Base-by-base conservation (phyloP, 2,329 filamentous ascomycete species). In the Aspergillus fischeri region DNA sequence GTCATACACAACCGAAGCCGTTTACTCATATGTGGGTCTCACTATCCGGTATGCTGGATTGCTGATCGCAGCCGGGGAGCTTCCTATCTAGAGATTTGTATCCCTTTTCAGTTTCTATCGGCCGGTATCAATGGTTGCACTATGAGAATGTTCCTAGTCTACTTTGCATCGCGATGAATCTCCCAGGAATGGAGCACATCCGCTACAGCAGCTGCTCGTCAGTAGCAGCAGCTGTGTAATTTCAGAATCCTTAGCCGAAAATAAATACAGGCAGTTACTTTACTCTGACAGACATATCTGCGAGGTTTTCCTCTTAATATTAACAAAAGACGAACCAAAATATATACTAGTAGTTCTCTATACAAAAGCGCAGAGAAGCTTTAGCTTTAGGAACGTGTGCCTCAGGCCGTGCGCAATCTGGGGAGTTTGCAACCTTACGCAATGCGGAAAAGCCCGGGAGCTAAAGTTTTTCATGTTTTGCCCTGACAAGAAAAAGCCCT, bases 381-480 rank as follows among this genome's bases (percentile, higher is more conserved):
- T 4, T 35, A 35, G 4, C 11, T 32, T 51, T 48, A 45, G 45
- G 60, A 65, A 63, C 49, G 35, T 54, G 58, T 59, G 58, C 61
- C 59, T 63, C 51, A 62, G 65, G 60, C 63, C 53, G 54, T 59
- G 42, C 47, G 42, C 38, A 55, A 52, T 48, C 51, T 60, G 55
- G 65, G 62, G 61, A 54, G 38, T 49, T 49, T 58, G 53, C 55
- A 59, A 63, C 72, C 67, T 72, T 73, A 73, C 70, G 70, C 68
- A 70, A 73, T 71, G 62, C 70, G 72, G 73, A 67, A 74, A 69
- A 66, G 70, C 58, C 62, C 71, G 72, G 73, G 65, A 73, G 70
- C 63, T 72, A 70, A 70, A 66, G 54, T 59, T 64, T 69, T 68
- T 66, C 63, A 64, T 60, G 62, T 63, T 66, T 67, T 67, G 61